Evolutionary conservation across 176 grass and related monocot species (phyloP).

Genomic region (Paspalum notatum): DNA sequence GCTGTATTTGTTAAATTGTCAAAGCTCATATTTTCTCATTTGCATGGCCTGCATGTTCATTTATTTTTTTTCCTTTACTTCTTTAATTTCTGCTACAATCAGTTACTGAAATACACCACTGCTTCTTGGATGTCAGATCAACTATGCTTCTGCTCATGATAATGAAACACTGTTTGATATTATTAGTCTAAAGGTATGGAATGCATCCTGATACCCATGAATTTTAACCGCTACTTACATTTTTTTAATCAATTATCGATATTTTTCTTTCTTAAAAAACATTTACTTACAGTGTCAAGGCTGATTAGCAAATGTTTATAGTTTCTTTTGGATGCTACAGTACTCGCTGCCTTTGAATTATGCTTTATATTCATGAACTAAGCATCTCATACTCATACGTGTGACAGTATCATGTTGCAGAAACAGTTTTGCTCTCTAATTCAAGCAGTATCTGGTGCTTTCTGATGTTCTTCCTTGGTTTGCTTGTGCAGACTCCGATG

Average conservation of each 20-base stretch:
- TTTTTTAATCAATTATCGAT: slow-evolving; percentile 4
- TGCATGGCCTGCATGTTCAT: background rate
- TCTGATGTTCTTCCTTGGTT: slow-evolving; percentile 32
- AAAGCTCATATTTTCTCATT: slow-evolving; percentile 1
- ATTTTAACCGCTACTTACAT: background rate
- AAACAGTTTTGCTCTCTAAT: background rate
- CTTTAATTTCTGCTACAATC: background rate
- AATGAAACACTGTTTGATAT: slow-evolving; percentile 95
- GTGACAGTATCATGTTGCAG: background rate
- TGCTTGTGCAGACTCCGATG: slow-evolving; percentile 67
- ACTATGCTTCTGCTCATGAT: slow-evolving; percentile 97
- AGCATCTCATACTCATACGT: slow-evolving; percentile 25
- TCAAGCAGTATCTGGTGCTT: background rate
- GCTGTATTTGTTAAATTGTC: background rate
- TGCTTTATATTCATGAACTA: slow-evolving; percentile 6
- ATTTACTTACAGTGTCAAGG: background rate
- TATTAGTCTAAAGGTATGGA: slow-evolving; percentile 86
- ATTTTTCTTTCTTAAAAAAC: slow-evolving; percentile 23
- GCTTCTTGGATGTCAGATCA: slow-evolving; percentile 66
- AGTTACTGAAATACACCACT: slow-evolving; percentile 26
- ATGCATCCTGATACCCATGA: background rate
- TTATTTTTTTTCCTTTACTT: slow-evolving; percentile 5
- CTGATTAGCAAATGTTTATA: background rate
- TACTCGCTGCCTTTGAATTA: background rate
- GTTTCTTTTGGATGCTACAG: background rate